These are phyloP conservation scores for Tothia fuscella DNA, from an alignment of 2,329 filamentous ascomycete species.

Conservation along the genomic window DNA sequence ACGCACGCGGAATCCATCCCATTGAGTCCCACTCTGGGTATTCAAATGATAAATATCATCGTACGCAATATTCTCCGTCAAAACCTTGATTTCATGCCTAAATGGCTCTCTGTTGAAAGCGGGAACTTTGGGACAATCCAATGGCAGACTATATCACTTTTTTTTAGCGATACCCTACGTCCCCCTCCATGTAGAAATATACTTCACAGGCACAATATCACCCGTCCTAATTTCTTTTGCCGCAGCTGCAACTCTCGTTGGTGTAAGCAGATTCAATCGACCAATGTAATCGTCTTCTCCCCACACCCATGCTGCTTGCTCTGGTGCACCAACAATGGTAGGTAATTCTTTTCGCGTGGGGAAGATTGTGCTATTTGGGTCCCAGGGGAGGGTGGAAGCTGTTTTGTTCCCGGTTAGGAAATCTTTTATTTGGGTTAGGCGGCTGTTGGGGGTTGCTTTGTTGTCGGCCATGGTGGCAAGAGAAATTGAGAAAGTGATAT, in stretches of 20 bases:
- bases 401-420: slow-evolving; percentile 34
- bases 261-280: slow-evolving; percentile 45
- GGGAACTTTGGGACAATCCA: slow-evolving; percentile 40
- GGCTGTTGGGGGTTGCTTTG: slow-evolving; percentile 22
- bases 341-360: slow-evolving; percentile 43
- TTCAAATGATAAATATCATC: slow-evolving; percentile 33
- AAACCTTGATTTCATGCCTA: slow-evolving; percentile 40
- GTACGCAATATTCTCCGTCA: slow-evolving; percentile 25
- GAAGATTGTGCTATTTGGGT: slow-evolving; percentile 41
- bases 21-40: slow-evolving; percentile 33
- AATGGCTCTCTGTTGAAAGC: slow-evolving; percentile 42
- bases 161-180: slow-evolving; percentile 6
- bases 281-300: slow-evolving; percentile 42
- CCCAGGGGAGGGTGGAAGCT: slow-evolving; percentile 38
- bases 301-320: slow-evolving; percentile 49
- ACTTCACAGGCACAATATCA: slow-evolving; percentile 44
- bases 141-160: slow-evolving; percentile 31
- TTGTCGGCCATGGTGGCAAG: slow-evolving; percentile 21
- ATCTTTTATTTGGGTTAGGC: slow-evolving; percentile 33
- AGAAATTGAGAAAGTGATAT: too few relatives aligned
- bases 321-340: slow-evolving; percentile 38
- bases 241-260: slow-evolving; percentile 41
- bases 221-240: slow-evolving; percentile 42
- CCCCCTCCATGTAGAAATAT: slow-evolving; percentile 11
- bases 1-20: slow-evolving; percentile 34